Base-by-base conservation (phyloP, 2,329 filamentous ascomycete species). In the Penicillium palitans region DNA sequence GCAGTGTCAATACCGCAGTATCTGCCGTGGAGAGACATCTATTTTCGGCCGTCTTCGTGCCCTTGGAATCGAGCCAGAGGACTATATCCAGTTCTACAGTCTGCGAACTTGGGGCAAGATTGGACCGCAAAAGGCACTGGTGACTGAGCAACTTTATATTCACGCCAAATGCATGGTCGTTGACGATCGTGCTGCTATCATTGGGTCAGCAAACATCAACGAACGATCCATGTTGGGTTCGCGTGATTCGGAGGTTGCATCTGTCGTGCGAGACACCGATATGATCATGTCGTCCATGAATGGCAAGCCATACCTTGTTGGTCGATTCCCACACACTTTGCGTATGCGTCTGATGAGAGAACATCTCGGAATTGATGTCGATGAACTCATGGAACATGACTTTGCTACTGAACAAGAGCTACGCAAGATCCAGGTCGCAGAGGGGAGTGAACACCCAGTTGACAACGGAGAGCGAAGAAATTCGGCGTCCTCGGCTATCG, bases 121-220 rank as follows among this genome's bases (percentile, higher is more conserved):
- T 72, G 91, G 91, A 17, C 86, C 88, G 33, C 88, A 88, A 62
- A 90, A 95, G 65, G 85, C 87, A 57, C 79, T 98, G 39, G 91
- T 95, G 4, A 98, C 95, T 0, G 95, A 99, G 74, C 95, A 98
- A 76, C 84, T 99, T 12, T 99, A 99, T 72, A 98, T 99, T 57
- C 95, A 99, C 70, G 95, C 95, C 61, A 99, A 99, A 77, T 90
- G 90, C 65, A 98, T 98, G 81, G 84, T 99, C 56, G 93, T 96
- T 5, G 95, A 99, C 74, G 95, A 99, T 70, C 87, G 93, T 35
- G 86, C 95, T 58, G 93, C 89, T 21, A 87, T 99, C 61, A 99
- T 99, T 67, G 95, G 95, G 19, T 98, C 93, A 46, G 95, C 95
- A 53, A 99, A 99, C 72, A 98, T 99, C 80, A 99, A 99, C 69